Percentiles rank a stretch among this genome's conserved stretches.
phyloP scores from a whole-genome alignment of 805 yeast species.

The Candida coquimbonensis region DNA sequence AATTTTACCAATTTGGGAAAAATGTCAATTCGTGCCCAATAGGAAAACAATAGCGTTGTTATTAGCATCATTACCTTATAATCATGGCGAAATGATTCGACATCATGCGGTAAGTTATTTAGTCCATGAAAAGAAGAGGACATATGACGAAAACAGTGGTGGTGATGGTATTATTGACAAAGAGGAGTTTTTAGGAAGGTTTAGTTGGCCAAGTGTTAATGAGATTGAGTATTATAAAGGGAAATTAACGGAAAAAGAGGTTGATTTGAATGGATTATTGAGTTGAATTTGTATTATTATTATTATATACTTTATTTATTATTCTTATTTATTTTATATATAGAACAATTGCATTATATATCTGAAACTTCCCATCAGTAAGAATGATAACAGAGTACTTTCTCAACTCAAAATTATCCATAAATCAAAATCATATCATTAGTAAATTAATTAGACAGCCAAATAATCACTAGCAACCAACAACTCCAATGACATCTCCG shows the following conservation, averaged over 20 bases:
- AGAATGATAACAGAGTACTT: no score
- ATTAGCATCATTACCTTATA: conserved; percentile 23
- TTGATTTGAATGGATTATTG: background rate
- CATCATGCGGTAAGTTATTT: conserved; percentile 24
- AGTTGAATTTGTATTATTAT: background rate
- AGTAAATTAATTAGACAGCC: conserved; percentile 38
- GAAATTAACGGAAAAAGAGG: background rate
- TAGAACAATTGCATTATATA: no score
- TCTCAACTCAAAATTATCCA: no score
- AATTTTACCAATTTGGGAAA: conserved; percentile 50
- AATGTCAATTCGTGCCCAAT: conserved; percentile 36
- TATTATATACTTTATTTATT: background rate
- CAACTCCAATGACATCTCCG: conserved; percentile 87
- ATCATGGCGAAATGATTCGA: conserved; percentile 30
- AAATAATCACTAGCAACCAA: conserved; percentile 89
- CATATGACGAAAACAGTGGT: background rate
- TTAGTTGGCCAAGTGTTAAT: conserved; percentile 31
- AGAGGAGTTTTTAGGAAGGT: conserved; percentile 7
- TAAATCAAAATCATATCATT: no score
- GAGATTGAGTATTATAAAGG: conserved; percentile 19
- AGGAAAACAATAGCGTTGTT: conserved; percentile 33
- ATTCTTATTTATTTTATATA: background rate
- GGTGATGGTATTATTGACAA: background rate
- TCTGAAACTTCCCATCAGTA: no score
- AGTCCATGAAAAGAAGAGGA: background rate